These are phyloP conservation scores for Cercospora nicotianae DNA, from an alignment of 2,329 filamentous ascomycete species.

Conservation along the genomic window DNA sequence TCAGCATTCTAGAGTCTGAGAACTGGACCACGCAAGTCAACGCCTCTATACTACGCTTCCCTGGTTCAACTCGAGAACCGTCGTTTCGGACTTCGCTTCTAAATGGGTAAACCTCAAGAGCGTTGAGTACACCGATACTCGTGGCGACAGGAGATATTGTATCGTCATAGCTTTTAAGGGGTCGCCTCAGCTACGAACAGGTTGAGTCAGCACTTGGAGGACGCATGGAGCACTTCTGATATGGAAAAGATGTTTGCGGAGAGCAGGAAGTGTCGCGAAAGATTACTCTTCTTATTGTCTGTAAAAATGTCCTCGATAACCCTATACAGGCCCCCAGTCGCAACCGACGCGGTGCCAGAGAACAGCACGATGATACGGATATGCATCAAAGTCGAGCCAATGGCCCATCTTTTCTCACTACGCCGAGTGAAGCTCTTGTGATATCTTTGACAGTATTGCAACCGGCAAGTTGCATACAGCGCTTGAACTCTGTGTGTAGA, in stretches of 20 bases:
- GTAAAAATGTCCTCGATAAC: background rate
- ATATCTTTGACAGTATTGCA: slow-evolving; percentile 41
- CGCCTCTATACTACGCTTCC: too few species aligned
- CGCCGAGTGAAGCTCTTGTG: slow-evolving; percentile 36
- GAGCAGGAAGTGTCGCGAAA: background rate
- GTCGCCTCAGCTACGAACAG: background rate
- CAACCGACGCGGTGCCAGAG: background rate
- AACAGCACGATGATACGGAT: background rate
- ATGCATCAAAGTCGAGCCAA: slow-evolving; percentile 35
- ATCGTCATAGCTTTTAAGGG: background rate
- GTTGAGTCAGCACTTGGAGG: background rate
- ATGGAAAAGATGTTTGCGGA: too few species aligned
- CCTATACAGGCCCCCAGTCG: too few species aligned
- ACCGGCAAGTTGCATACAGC: slow-evolving; percentile 42
- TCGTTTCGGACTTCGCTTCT: too few species aligned
- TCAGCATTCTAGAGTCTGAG: too few species aligned
- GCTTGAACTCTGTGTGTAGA: slow-evolving; percentile 40
- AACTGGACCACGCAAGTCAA: too few species aligned
- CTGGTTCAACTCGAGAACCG: too few species aligned
- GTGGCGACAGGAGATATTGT: too few species aligned
- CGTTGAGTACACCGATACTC: too few species aligned
- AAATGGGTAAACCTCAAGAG: too few species aligned
- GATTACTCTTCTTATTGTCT: background rate
- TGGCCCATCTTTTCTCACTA: slow-evolving; percentile 36
- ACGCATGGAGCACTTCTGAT: background rate